phyloP scores from a whole-genome alignment of 306 rosid genomes.

The Astragalus glycyphyllos region DNA sequence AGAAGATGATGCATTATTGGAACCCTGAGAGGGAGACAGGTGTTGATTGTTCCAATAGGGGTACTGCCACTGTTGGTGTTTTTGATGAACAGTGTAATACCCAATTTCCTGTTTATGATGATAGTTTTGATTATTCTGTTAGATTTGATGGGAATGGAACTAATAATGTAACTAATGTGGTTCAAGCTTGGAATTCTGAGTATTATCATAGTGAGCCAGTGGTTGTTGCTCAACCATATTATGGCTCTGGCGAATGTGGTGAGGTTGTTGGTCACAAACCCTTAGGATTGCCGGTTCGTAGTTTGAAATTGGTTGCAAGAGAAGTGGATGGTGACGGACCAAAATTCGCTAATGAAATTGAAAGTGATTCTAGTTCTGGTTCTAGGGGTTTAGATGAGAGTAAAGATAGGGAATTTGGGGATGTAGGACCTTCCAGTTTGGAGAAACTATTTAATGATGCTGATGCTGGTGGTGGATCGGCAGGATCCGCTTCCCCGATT shows the following conservation, averaged over 20 bases:
- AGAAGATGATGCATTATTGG: conserved; percentile 52
- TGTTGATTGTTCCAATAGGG: conserved; percentile 30
- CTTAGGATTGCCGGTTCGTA: conserved; percentile 82
- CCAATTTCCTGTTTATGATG: conserved; percentile 42
- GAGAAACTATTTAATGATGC: conserved; percentile 55
- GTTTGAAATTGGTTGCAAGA: conserved; percentile 58
- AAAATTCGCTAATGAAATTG: conserved; percentile 47
- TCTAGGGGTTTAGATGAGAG: conserved; percentile 52
- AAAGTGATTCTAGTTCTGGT: conserved; percentile 69
- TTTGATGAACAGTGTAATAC: conserved; percentile 61
- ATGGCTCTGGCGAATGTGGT: conserved; percentile 47
- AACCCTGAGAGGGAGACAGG: conserved; percentile 44
- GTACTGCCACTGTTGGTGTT: conserved; percentile 43
- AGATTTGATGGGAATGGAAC: conserved; percentile 41
- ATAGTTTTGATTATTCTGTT: conserved; percentile 43
- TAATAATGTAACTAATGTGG: conserved; percentile 45
- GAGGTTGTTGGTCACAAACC: conserved; percentile 60
- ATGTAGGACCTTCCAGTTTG: conserved; percentile 55
- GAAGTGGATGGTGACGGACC: conserved; percentile 53
- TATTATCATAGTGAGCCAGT: conserved; percentile 61
- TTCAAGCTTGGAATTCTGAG: conserved; percentile 81
- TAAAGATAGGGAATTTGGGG: conserved; percentile 57
- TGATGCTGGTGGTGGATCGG: conserved; percentile 45
- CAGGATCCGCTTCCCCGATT: conserved; percentile 60
- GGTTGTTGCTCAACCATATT: conserved; percentile 68